These are phyloP conservation scores for Colletotrichum sidae DNA, from an alignment of 2,329 filamentous ascomycete species.

Conservation along the genomic window DNA sequence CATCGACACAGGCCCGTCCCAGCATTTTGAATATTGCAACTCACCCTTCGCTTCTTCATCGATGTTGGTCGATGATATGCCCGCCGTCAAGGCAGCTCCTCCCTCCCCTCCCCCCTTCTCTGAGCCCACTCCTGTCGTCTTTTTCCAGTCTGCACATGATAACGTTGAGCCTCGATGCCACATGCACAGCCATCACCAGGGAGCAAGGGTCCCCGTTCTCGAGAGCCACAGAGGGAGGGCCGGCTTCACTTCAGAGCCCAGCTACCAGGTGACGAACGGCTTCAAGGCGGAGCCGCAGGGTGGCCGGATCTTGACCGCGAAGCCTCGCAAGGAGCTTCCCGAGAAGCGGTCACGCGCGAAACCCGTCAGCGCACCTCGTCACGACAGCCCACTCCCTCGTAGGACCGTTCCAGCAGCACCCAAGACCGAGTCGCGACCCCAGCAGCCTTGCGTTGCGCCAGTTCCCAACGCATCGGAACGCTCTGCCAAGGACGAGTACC, in stretches of 20 bases:
- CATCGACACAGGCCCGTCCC: constrained; percentile 18
- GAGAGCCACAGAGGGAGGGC: neutral
- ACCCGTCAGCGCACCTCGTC: neutral
- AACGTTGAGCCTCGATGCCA: constrained; percentile 5
- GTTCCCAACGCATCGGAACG: constrained; percentile 18
- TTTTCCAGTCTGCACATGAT: constrained; percentile 21
- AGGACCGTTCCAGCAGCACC: neutral
- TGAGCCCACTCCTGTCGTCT: constrained; percentile 22
- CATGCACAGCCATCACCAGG: constrained; percentile 7
- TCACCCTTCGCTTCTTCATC: constrained; percentile 25
- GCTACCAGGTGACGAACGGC: too few species aligned
- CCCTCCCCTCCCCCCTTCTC: constrained; percentile 25
- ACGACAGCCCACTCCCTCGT: neutral
- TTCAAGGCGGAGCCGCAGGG: neutral
- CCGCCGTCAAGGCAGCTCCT: constrained; percentile 14
- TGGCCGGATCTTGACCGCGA: constrained; percentile 9
- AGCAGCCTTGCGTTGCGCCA: constrained; percentile 19
- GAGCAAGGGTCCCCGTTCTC: neutral
- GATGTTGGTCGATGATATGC: constrained; percentile 15
- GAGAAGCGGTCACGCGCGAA: constrained; percentile 17
- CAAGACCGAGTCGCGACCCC: constrained; percentile 24
- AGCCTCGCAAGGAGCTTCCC: constrained; percentile 30
- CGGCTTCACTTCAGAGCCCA: too few species aligned
- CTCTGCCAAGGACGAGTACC: constrained; percentile 55
- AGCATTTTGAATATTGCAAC: constrained; percentile 26